Percentiles rank a stretch among this genome's conserved stretches.
These are phyloP conservation scores for Penicillium psychrosexuale DNA, from an alignment of 2,329 filamentous ascomycete species.

Conservation along the genomic window DNA sequence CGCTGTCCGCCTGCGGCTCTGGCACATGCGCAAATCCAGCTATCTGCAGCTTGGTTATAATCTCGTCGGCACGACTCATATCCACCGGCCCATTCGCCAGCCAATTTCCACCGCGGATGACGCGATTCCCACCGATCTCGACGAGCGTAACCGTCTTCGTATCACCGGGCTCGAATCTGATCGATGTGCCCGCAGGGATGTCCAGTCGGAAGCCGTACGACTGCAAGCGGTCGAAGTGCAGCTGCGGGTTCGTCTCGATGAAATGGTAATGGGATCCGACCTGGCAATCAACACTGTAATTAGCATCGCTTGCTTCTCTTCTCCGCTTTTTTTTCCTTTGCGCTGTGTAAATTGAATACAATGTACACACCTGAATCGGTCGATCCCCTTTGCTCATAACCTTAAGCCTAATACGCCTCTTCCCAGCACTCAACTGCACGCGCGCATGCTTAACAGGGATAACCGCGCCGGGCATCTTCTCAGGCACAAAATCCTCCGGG, in stretches of 20 bases:
- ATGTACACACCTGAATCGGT: constrained; percentile 69
- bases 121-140: constrained; percentile 74
- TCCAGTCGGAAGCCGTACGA: constrained; percentile 85
- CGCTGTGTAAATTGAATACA: neutral
- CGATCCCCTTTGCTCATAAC: constrained; percentile 86
- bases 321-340: too few species aligned
- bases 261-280: constrained; percentile 95
- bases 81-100: constrained; percentile 73
- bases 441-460: constrained; percentile 65
- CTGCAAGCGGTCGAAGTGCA: constrained; percentile 79
- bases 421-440: constrained; percentile 69
- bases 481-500: constrained; percentile 62
- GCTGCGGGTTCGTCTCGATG: constrained; percentile 85
- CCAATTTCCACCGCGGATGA: constrained; percentile 81
- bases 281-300: constrained; percentile 33
- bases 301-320: neutral
- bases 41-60: constrained; percentile 63
- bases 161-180: constrained; percentile 92
- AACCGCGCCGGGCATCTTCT: constrained; percentile 74
- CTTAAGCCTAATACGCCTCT: constrained; percentile 68
- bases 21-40: constrained; percentile 76
- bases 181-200: constrained; percentile 84
- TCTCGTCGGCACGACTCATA: constrained; percentile 58
- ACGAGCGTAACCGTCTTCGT: constrained; percentile 86
- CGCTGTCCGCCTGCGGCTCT: constrained; percentile 59